Evolutionary conservation across 2,329 filamentous ascomycete species (phyloP).

Genomic region (Rhynchosporium agropyri): DNA sequence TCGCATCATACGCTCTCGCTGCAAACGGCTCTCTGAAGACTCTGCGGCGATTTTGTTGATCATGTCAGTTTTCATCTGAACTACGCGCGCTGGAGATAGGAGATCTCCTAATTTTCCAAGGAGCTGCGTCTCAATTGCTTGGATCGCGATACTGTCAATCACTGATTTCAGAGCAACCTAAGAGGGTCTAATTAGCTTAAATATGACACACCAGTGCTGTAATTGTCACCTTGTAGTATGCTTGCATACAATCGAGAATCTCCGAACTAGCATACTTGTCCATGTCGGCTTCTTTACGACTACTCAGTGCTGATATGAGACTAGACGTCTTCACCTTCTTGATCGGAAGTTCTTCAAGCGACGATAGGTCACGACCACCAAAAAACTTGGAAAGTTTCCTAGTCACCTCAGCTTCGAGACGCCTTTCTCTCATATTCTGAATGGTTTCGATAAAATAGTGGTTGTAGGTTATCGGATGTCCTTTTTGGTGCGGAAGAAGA

Average conservation of each 20-base stretch:
- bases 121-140: constrained; percentile 43
- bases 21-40: background rate
- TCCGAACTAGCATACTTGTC: constrained; percentile 39
- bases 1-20: too few species aligned
- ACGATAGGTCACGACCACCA: too few species aligned
- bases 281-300: constrained; percentile 35
- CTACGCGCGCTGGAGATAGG: constrained; percentile 37
- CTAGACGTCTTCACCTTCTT: constrained; percentile 17
- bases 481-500: constrained; percentile 33
- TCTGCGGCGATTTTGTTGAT: constrained; percentile 33
- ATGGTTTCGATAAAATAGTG: constrained; percentile 43
- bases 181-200: background rate
- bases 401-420: constrained; percentile 15
- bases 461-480: constrained; percentile 45
- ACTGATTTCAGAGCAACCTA: constrained; percentile 42
- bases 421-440: constrained; percentile 28
- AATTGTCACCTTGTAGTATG: constrained; percentile 41
- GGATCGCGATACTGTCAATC: constrained; percentile 42
- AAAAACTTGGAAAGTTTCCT: constrained; percentile 11
- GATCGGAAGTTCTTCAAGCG: constrained; percentile 2
- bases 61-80: constrained; percentile 31
- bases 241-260: constrained; percentile 38
- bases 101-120: constrained; percentile 38
- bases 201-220: background rate
- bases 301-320: constrained; percentile 14